Evolutionary conservation across 371 early-diverging fungal genomes (phyloP).

Genomic region (Mucor lusitanicus): DNA sequence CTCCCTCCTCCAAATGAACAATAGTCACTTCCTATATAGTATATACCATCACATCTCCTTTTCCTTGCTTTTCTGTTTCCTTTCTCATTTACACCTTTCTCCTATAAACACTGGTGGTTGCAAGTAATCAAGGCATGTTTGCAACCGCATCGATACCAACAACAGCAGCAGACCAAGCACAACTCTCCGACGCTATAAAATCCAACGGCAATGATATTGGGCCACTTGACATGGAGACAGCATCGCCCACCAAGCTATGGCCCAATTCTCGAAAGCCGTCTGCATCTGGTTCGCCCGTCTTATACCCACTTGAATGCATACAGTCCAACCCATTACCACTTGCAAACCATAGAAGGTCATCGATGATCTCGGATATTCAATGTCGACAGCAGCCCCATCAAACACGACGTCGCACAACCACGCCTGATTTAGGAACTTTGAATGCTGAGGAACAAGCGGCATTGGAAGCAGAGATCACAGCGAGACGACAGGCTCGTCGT

Average conservation of each 20-base stretch:
- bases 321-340: conserved; percentile 14
- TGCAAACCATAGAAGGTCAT: not conserved
- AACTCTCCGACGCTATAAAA: not conserved
- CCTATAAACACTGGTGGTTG: not conserved
- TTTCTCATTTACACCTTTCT: not conserved
- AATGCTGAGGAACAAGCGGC: conserved; percentile 40
- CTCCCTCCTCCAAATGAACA: not conserved
- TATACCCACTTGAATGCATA: conserved; percentile 9
- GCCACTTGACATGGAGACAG: not conserved
- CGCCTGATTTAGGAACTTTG: conserved; percentile 36
- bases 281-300: not conserved
- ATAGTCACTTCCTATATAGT: not conserved
- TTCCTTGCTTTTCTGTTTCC: not conserved
- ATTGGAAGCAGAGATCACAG: conserved; percentile 39
- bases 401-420: conserved; percentile 13
- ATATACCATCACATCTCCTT: not conserved
- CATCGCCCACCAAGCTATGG: not conserved
- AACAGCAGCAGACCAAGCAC: not conserved
- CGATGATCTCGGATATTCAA: not conserved
- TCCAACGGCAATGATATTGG: not conserved
- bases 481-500: conserved; percentile 43
- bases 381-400: not conserved
- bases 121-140: not conserved
- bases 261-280: not conserved
- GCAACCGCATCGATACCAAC: not conserved